Evolutionary conservation across 163 green algal genomes (phyloP).

Genomic region (Chloromonas sp.): DNA sequence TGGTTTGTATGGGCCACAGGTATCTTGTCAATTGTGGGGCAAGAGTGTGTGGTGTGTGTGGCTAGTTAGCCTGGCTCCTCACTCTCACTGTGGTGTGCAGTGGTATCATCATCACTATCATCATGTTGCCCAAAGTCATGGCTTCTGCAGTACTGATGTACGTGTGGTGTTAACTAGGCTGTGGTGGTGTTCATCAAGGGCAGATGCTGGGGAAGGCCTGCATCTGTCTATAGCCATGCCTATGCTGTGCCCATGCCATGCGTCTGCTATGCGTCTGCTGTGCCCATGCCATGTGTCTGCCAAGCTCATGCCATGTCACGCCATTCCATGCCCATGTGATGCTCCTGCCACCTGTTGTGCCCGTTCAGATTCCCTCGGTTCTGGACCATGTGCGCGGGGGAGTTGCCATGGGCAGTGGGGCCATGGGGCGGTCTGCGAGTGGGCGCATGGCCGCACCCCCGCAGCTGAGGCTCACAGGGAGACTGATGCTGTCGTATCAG

Average conservation of each 20-base stretch:
- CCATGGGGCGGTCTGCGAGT: neutral
- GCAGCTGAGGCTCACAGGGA: neutral
- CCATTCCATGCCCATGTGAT: neutral
- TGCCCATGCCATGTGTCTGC: neutral
- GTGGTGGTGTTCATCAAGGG: neutral
- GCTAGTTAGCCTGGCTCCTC: neutral
- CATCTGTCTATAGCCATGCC: too few relatives aligned
- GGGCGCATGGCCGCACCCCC: neutral
- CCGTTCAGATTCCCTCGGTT: neutral
- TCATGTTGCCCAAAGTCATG: too few relatives aligned
- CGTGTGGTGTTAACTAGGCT: too few relatives aligned
- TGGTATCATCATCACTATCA: too few relatives aligned
- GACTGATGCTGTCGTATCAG: neutral
- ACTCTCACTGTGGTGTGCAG: neutral
- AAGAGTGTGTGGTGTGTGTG: neutral
- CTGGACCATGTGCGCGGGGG: neutral
- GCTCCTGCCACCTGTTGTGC: neutral
- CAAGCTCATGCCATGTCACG: neutral
- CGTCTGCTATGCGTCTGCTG: neutral
- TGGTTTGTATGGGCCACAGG: neutral
- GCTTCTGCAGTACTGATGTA: too few relatives aligned
- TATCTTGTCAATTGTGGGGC: neutral
- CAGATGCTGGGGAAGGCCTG: neutral
- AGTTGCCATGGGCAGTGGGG: neutral
- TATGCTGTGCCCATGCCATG: neutral